Evolutionary conservation across 2,329 filamentous ascomycete genomes (phyloP), one percentile per base, ranked within the genome.

Genomic region (Colletotrichum agaves): DNA sequence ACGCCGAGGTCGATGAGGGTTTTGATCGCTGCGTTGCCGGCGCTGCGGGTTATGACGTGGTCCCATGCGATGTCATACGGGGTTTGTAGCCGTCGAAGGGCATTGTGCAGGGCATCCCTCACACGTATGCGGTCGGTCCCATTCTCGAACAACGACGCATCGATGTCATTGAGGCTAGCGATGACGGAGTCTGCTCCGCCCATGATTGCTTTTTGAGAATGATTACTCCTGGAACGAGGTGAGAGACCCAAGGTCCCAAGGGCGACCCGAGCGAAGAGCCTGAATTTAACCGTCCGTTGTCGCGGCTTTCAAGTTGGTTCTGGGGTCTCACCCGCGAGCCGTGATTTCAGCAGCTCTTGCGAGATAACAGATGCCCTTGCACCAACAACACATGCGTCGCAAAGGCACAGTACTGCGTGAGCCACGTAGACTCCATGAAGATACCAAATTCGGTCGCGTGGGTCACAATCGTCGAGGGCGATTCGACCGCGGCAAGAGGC

Each of bases 31-130:
- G 75, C 75, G 46, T 75, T 75, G n/a, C 76, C 79, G 0, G 74
- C 72, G 2, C 68, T 67, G 35, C 74, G 77, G 5, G 76, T 75
- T 75, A 79, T 78, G 33, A 73, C 75, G 27, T 81, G 78, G 17
- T 79, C 76, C 76, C 78, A 80, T 3, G 76, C 76, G 8, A 77
- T 75, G 56, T 81, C 78, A 77, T 78, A 81, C 0, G 78, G 79
- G 23, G 74, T 76, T 63, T 79, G 77, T 1, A 78, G 73, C 47
- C 69, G 74, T n/a, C 74, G 63, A 0, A 78, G 69, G 1, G 76
- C 71, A n/a, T 73, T 61, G 35, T 74, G 70, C 11, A 79, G 72
- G 1, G 75, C 78, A 67, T 79, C 75, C 8, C 76, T 71, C 0
- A 73, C 75, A 17, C 74, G 74, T 33, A 75, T 68, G 10, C 79